Evolutionary conservation across 306 rosid genomes (phyloP).

Genomic region (Lagenaria siceraria): DNA sequence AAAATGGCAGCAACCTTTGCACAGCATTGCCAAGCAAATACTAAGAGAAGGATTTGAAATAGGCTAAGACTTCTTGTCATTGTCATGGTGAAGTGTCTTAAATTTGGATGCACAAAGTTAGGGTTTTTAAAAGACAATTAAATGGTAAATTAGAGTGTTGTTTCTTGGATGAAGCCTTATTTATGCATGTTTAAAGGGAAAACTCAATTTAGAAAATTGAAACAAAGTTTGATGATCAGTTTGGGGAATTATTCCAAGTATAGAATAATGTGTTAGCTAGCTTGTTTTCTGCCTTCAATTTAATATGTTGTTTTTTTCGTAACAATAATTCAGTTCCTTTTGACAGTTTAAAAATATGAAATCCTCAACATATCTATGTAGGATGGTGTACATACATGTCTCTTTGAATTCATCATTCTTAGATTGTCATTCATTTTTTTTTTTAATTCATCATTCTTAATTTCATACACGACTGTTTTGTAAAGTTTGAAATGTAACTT

Average conservation of each 20-base stretch:
- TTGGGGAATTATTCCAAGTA: not conserved
- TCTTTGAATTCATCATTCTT: too few species aligned
- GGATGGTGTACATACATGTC: too few species aligned
- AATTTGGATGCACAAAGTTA: not conserved
- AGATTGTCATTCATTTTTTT: too few species aligned
- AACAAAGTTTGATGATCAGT: not conserved
- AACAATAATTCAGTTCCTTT: too few species aligned
- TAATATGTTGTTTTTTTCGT: too few species aligned
- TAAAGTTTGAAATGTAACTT: too few species aligned
- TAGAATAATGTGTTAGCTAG: not conserved
- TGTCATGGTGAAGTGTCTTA: not conserved
- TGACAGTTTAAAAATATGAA: too few species aligned
- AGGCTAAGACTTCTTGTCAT: not conserved
- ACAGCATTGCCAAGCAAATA: not conserved
- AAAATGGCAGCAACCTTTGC: not conserved
- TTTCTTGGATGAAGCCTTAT: not conserved
- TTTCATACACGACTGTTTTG: too few species aligned
- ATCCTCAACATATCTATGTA: too few species aligned
- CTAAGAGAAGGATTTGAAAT: not conserved
- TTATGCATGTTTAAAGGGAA: not conserved
- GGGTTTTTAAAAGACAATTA: too few species aligned
- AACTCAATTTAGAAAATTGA: not conserved
- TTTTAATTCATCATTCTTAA: too few species aligned
- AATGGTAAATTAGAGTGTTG: not conserved
- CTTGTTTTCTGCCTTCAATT: not conserved